phyloP scores from a whole-genome alignment of 2,329 filamentous ascomycete genomes.

The Tolypocladium capitatum region DNA sequence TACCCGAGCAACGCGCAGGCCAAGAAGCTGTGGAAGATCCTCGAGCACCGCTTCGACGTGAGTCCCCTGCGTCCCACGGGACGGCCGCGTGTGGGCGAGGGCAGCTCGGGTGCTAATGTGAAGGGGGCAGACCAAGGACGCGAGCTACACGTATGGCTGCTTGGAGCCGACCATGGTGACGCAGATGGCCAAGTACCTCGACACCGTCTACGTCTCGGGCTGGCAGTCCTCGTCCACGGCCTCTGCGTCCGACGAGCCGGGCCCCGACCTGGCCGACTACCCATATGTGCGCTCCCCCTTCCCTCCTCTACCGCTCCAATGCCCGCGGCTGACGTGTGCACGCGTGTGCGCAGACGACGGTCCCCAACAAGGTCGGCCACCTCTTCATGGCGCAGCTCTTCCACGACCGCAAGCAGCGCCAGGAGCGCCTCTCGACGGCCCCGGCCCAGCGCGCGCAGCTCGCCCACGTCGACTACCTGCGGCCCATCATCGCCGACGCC shows the following conservation, averaged over 20 bases:
- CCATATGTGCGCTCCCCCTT: conserved; percentile 52
- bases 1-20: conserved; percentile 81
- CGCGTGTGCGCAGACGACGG: conserved; percentile 56
- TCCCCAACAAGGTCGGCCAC: conserved; percentile 95
- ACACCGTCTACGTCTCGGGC: conserved; percentile 96
- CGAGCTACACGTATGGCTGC: conserved; percentile 92
- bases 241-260: conserved; percentile 87
- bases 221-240: conserved; percentile 98
- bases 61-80: neutral
- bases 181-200: conserved; percentile 97
- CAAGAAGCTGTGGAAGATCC: conserved; percentile 89
- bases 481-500: conserved; percentile 91
- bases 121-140: conserved; percentile 53
- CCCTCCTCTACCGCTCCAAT: neutral
- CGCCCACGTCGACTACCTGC: conserved; percentile 80
- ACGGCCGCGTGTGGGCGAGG: neutral
- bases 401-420: conserved; percentile 97
- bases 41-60: conserved; percentile 79
- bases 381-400: conserved; percentile 98
- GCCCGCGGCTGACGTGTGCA: too few species aligned
- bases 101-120: neutral
- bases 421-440: conserved; percentile 73
- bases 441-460: conserved; percentile 59
- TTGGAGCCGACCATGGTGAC: conserved; percentile 97
- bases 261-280: conserved; percentile 95